Evolutionary conservation across 805 yeast genomes (phyloP).

Genomic region (Saccharomycopsis sp.): DNA sequence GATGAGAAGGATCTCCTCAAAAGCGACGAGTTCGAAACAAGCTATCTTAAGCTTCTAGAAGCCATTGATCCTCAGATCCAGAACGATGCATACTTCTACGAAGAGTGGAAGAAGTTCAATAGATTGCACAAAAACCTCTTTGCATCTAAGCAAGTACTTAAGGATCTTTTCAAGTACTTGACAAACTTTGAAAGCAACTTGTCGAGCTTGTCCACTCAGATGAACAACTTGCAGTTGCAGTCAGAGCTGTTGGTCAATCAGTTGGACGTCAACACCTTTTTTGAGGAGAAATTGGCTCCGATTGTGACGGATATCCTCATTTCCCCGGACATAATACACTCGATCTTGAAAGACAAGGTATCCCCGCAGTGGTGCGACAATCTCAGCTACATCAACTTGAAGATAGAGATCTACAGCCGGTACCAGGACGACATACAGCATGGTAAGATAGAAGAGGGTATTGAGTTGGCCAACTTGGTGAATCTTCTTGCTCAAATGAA

Average conservation of each 20-base stretch:
- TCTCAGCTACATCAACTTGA: constrained; percentile 51
- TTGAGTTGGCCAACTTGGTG: constrained; percentile 21
- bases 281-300: constrained; percentile 56
- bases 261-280: constrained; percentile 40
- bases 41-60: not conserved
- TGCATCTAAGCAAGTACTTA: not conserved
- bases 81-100: not conserved
- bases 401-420: constrained; percentile 44
- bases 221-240: constrained; percentile 51
- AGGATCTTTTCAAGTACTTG: constrained; percentile 32
- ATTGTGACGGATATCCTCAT: constrained; percentile 68
- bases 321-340: constrained; percentile 62
- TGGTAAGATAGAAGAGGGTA: constrained; percentile 17
- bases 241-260: constrained; percentile 43
- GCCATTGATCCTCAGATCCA: not conserved
- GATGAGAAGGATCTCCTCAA: constrained; percentile 4
- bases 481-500: constrained; percentile 23
- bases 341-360: constrained; percentile 52
- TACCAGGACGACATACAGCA: constrained; percentile 26
- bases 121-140: not conserved
- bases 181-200: constrained; percentile 52
- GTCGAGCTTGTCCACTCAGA: constrained; percentile 47
- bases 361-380: constrained; percentile 61
- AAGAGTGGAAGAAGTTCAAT: not conserved
- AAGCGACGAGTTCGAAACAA: constrained; percentile 6